A percentile compares a stretch with the other conserved stretches of the same genome.
Conservation (phyloP, 192 early-diverging fungal genomes). For the Mortierella antarctica region DNA sequence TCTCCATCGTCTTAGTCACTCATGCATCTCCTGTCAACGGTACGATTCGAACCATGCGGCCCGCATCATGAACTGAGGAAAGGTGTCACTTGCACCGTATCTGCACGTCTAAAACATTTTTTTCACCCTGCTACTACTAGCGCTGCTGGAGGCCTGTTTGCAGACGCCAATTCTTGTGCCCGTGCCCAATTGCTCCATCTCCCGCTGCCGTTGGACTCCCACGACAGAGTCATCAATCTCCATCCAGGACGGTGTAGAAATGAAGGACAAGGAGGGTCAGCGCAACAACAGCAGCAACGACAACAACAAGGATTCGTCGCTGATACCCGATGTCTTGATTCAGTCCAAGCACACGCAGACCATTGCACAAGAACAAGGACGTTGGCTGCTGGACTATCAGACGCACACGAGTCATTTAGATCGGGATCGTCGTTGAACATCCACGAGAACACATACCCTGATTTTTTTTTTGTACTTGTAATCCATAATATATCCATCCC, state of each 20-base stretch:
- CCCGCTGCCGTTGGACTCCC: slow-evolving; percentile 43
- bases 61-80: too few relatives aligned
- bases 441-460: background rate
- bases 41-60: background rate
- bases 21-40: slow-evolving; percentile 53
- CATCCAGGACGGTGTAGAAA: background rate
- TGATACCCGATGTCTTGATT: slow-evolving; percentile 5
- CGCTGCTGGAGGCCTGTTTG: slow-evolving; percentile 36
- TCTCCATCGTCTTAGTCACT: slow-evolving; percentile 45
- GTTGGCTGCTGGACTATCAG: slow-evolving; percentile 43
- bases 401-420: slow-evolving; percentile 41
- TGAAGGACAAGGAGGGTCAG: too few relatives aligned
- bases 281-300: background rate
- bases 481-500: too few relatives aligned
- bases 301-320: background rate
- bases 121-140: background rate
- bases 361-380: slow-evolving; percentile 18
- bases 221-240: background rate
- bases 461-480: background rate
- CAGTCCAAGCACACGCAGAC: slow-evolving; percentile 15
- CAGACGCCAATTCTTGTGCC: slow-evolving; percentile 40
- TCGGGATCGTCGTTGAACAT: slow-evolving; percentile 12
- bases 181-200: slow-evolving; percentile 47
- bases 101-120: background rate
- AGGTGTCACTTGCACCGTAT: background rate